Base-by-base conservation (phyloP, 169 alveolate species). In the Plasmodium coatneyi region DNA sequence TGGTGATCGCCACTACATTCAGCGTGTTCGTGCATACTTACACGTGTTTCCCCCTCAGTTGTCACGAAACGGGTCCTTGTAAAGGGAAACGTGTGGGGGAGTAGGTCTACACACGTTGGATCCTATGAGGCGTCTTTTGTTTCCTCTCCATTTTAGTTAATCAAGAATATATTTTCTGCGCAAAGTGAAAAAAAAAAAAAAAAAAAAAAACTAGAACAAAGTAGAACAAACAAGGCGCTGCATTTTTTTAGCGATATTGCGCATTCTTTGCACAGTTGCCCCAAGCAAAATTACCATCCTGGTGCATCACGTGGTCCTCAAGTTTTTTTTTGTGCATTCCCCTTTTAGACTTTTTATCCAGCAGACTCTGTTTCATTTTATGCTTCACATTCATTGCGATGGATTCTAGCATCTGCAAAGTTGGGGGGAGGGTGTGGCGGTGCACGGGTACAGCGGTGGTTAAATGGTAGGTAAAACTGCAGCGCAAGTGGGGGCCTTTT, bases 251-350 rank as follows among this genome's bases (percentile, higher is more conserved):
- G 41, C 12, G 30, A 25, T 2, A 71, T 2, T 7, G 46, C 49
- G 49, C 54, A 22, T 9, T 16, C 10, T 6, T 56, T 82, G 39
- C 25, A n/a, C 43, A n/a, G n/a, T 14, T 30, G 49, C 70, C 28
- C 36, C 7, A n/a, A 28, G 41, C 46, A 16, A 66, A 41, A 10
- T 76, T 78, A 86, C 93, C 93, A 36, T 76, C 84, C 34, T 74
- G 86, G 70, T 86, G 79, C 2, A 56, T n/a, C 10, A 32, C 80
- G n/a, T 86, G 72, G 78, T 78, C 79, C 46, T 49, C 66, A 25
- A 74, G 39, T 86, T 78, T 74, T 86, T 86, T 70, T 86, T 86
- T 86, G 19, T 74, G 76, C 60, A 49, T 84, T 34, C 49, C 36
- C 19, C 80, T 86, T 54, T 52, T 56, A 28, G 41, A 54, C 28